Evolutionary conservation across 495 filamentous ascomycete species (phyloP).

Genomic region (Mycothermus thermophilus): DNA sequence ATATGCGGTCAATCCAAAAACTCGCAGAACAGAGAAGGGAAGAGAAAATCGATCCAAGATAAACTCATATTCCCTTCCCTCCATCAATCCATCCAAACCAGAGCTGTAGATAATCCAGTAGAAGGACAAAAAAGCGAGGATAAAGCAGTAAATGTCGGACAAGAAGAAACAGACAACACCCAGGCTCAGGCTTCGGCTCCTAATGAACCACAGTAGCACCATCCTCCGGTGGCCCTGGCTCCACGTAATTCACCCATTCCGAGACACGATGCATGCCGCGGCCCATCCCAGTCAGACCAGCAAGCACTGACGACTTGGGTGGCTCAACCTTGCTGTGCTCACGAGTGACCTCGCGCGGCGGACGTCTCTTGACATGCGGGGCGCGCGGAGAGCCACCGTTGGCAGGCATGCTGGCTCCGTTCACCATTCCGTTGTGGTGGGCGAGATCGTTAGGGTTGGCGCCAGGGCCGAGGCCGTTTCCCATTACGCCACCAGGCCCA

Average conservation of each 20-base stretch:
- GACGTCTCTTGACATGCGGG: constrained; percentile 15
- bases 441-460: too few species aligned
- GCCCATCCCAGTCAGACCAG: constrained; percentile 31
- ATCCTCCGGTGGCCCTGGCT: constrained; percentile 20
- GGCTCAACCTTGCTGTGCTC: constrained; percentile 16
- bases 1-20: neutral
- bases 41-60: too few species aligned
- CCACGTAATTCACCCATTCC: constrained; percentile 36
- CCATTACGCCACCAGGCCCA: too few species aligned
- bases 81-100: too few species aligned
- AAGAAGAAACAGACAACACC: neutral
- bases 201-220: constrained; percentile 4
- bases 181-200: neutral
- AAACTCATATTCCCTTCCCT: too few species aligned
- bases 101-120: neutral
- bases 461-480: too few species aligned
- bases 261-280: constrained; percentile 32
- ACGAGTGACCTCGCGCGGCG: constrained; percentile 11
- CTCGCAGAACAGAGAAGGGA: neutral
- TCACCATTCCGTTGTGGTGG: neutral
- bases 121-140: neutral
- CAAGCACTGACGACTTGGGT: constrained; percentile 29
- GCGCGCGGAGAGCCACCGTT: constrained; percentile 14
- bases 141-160: neutral
- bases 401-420: constrained; percentile 2